Base-by-base conservation (phyloP, 2,329 filamentous ascomycete genomes). In the Exophiala viscosa region DNA sequence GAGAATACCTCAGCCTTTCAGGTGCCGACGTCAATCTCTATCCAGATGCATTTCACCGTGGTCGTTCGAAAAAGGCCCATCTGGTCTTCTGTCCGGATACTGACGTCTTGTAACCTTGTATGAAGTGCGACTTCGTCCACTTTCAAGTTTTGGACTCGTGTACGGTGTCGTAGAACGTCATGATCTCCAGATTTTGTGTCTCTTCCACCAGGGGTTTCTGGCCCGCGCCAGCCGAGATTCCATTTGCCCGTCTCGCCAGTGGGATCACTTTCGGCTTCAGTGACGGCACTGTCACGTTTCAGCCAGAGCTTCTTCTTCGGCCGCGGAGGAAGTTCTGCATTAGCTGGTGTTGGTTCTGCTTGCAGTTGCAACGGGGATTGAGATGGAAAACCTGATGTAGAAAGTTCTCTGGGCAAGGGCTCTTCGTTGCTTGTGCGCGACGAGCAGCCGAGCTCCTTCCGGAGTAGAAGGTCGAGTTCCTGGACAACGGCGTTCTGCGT, bases 31-130 rank as follows among this genome's bases (percentile, higher is more conserved):
- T 68, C 66, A 46, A 68, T 62, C 34, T 61, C 57, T 13, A 67
- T 43, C 58, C 64, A 68, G 34, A 72, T 57, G 32, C 63, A 68
- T 28, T 64, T 67, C 9, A 67, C 66, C 23, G 66, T 67, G 39
- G 58, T 60, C 9, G 71, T 76, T 52, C 76, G 70, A 55, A 70
- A 73, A 45, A 77, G 60, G 1, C 74, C 74, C 63, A 73, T 71
- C 11, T 69, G 67, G 38, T 66, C 76, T 54, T 74, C 71, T 14
- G 66, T 66, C 7, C 75, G 67, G 45, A 76, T 66, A 42, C 68
- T 68, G 10, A 74, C 62, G 18, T 73, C 69, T 38, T 69, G 68
- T 52, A 70, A 58, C 36, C 62, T 58, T 8, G 74, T 69, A 7
- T 63, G 55, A 3, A 69, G 59, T 20, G 64, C 62, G 6, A 69